A percentile compares a stretch with the other conserved stretches of the same genome.
These are phyloP conservation scores for Alisma plantagoaquatica DNA, from an alignment of 106 monocot species.

Conservation along the genomic window DNA sequence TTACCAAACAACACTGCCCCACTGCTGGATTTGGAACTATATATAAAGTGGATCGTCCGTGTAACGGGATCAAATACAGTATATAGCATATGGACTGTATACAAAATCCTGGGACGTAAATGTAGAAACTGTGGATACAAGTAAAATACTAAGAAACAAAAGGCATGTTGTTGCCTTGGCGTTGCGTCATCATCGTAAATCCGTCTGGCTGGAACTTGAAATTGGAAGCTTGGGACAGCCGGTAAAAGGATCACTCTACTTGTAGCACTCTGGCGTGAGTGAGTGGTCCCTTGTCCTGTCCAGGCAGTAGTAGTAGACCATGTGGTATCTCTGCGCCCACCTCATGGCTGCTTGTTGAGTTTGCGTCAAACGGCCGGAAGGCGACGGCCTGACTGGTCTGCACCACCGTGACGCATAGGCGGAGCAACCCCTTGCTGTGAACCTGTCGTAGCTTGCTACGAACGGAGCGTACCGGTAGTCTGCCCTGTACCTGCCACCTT, in stretches of 20 bases:
- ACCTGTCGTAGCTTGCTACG: slow-evolving; percentile 30
- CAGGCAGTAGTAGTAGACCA: slow-evolving; percentile 76
- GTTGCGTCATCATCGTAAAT: no score
- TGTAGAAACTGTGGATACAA: no score
- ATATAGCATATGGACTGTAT: no score
- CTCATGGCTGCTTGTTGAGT: slow-evolving; percentile 43
- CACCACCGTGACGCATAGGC: slow-evolving; percentile 25
- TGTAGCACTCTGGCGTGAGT: slow-evolving; percentile 79
- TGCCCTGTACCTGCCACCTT: slow-evolving; percentile 55
- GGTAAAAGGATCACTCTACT: no score
- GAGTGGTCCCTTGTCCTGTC: slow-evolving; percentile 55
- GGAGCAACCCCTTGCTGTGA: slow-evolving; percentile 45
- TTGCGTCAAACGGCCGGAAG: slow-evolving; percentile 33
- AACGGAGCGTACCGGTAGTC: slow-evolving; percentile 72
- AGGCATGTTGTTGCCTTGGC: no score
- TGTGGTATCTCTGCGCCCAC: slow-evolving; percentile 57
- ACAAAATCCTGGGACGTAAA: no score
- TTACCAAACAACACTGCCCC: no score
- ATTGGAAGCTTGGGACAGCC: no score
- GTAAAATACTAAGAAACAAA: no score
- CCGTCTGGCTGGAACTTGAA: not conserved
- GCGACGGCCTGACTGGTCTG: slow-evolving; percentile 31
- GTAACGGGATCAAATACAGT: no score
- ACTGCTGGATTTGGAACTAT: no score
- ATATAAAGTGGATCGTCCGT: no score